Percentiles rank a stretch among this genome's conserved stretches.
Conservation (phyloP, 2,329 filamentous ascomycete genomes). For the Calonectria pseudoreteaudii region DNA sequence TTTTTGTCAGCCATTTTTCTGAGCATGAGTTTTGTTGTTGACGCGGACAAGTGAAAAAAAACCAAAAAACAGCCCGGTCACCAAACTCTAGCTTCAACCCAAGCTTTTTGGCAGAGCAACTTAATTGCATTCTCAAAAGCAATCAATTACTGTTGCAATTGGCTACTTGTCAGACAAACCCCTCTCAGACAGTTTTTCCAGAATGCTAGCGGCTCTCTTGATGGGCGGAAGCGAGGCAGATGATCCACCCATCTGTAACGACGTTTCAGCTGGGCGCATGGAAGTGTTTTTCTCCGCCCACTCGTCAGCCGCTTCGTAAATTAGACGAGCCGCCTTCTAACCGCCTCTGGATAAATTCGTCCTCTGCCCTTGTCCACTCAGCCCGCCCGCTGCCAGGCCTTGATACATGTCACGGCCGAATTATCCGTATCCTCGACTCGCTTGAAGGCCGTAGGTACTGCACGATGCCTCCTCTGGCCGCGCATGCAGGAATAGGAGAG, state of each 20-base stretch:
- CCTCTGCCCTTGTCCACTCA: background rate
- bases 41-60: too few relatives aligned
- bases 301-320: constrained; percentile 5
- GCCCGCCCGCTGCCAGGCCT: constrained; percentile 3
- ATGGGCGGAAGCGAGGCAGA: background rate
- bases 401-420: background rate
- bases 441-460: background rate
- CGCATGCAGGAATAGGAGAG: background rate
- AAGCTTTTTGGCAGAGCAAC: background rate
- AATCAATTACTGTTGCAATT: background rate
- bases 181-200: background rate
- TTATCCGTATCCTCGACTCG: background rate
- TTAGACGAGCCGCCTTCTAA: constrained; percentile 10
- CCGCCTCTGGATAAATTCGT: constrained; percentile 1
- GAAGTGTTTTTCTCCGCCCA: constrained; percentile 26
- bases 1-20: background rate
- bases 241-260: constrained; percentile 24
- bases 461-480: background rate
- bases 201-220: background rate
- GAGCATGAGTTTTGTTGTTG: background rate
- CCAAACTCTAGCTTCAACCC: background rate
- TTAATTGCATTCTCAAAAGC: background rate
- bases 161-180: background rate
- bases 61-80: background rate
- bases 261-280: constrained; percentile 22